These are phyloP conservation scores for Cladosporium austrohemisphaericum DNA, from an alignment of 2,329 filamentous ascomycete species.

Conservation along the genomic window DNA sequence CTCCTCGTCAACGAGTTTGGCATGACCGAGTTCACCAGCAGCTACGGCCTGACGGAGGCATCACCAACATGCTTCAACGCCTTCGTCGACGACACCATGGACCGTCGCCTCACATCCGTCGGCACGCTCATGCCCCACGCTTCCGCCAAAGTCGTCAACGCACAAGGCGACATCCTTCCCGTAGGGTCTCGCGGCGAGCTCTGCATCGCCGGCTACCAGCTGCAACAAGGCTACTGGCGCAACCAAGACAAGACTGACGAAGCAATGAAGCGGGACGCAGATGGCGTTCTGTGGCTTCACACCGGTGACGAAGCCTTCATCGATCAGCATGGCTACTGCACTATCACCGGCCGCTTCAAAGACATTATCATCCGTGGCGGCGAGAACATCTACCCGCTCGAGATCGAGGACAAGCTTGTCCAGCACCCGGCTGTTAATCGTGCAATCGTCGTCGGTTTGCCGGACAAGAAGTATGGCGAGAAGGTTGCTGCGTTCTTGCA, in stretches of 20 bases:
- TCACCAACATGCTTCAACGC: conserved; percentile 79
- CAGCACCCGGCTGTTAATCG: conserved; percentile 25
- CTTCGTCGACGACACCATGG: conserved; percentile 67
- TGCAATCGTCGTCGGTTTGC: conserved; percentile 30
- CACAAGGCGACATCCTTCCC: conserved; percentile 61
- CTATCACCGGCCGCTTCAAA: conserved; percentile 31
- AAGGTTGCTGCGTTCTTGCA: conserved; percentile 34
- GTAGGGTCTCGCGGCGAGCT: conserved; percentile 68
- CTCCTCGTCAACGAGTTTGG: conserved; percentile 66
- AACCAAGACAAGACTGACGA: conserved; percentile 73
- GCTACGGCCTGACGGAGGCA: conserved; percentile 67
- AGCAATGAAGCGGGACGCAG: conserved; percentile 49
- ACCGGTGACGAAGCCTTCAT: conserved; percentile 59
- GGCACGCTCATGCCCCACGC: conserved; percentile 71
- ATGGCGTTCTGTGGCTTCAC: conserved; percentile 56
- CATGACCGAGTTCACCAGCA: conserved; percentile 65
- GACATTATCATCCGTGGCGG: conserved; percentile 50
- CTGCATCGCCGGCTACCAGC: conserved; percentile 73
- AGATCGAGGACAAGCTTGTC: conserved; percentile 31
- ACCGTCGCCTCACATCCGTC: conserved; percentile 65
- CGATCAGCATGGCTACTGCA: conserved; percentile 42
- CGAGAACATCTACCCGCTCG: conserved; percentile 57
- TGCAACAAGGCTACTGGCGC: conserved; percentile 62
- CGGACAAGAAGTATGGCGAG: conserved; percentile 31
- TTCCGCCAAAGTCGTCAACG: conserved; percentile 72